Conservation (phyloP, 2,329 filamentous ascomycete genomes). For the Penicillium occitanis region DNA sequence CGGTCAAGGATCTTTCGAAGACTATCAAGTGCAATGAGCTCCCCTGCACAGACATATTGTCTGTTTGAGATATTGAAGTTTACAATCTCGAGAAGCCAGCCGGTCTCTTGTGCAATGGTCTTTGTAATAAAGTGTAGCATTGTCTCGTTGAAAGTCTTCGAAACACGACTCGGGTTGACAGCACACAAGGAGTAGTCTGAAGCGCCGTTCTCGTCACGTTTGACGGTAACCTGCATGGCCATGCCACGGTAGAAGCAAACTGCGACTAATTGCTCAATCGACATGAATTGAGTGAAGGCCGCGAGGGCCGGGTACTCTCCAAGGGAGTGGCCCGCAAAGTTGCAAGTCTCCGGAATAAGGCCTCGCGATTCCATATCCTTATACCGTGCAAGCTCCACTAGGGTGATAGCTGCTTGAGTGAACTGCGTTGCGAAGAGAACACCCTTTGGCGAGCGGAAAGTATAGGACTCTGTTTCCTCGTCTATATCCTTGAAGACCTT, state of each 20-base stretch:
- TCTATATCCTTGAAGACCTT: conserved; percentile 98
- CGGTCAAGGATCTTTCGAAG: not conserved
- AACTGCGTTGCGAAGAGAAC: conserved; percentile 96
- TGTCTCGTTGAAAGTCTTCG: conserved; percentile 62
- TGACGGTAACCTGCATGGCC: conserved; percentile 98
- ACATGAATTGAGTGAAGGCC: conserved; percentile 95
- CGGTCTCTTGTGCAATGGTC: conserved; percentile 88
- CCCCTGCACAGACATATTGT: conserved; percentile 68
- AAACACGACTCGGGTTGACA: conserved; percentile 99
- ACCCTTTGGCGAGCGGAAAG: conserved; percentile 91
- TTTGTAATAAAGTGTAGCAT: conserved; percentile 76
- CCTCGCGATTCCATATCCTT: conserved; percentile 98
- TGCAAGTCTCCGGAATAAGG: conserved; percentile 91
- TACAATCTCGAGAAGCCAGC: conserved; percentile 97
- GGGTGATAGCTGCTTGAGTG: conserved; percentile 91
- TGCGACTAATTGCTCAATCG: conserved; percentile 96
- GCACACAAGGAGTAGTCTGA: conserved; percentile 99
- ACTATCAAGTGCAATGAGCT: conserved; percentile 39
- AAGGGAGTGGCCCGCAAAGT: conserved; percentile 94
- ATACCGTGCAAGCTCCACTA: conserved; percentile 99
- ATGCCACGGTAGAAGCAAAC: conserved; percentile 98
- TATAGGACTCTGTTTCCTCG: conserved; percentile 91
- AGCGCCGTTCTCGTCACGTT: conserved; percentile 85
- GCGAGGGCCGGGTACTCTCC: conserved; percentile 98
- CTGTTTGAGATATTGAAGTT: conserved; percentile 79